Evolutionary conservation across 2,329 filamentous ascomycete species (phyloP).

Genomic region (Penicillium griseofulvum): DNA sequence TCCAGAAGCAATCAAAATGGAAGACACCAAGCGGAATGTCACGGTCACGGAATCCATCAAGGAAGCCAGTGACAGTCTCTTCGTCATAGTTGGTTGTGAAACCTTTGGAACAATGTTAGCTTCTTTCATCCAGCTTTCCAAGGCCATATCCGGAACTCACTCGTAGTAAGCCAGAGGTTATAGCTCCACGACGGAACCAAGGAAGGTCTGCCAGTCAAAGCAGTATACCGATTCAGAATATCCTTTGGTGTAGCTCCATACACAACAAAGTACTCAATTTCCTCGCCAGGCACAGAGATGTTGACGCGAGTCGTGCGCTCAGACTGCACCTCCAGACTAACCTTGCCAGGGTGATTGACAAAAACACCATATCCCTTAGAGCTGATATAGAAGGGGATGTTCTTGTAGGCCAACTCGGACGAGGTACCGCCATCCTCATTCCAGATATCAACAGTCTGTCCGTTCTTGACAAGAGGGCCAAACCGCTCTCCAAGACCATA

Average conservation of each 20-base stretch:
- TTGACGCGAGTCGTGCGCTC: conserved; percentile 71
- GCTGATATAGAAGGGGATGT: conserved; percentile 43
- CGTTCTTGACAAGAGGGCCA: conserved; percentile 72
- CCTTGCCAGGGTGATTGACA: conserved; percentile 66
- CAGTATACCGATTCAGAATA: conserved; percentile 64
- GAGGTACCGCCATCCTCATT: conserved; percentile 53
- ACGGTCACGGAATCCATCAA: conserved; percentile 65
- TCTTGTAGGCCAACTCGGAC: conserved; percentile 43
- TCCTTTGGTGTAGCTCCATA: conserved; percentile 71
- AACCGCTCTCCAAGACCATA: conserved; percentile 76
- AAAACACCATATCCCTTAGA: conserved; percentile 75
- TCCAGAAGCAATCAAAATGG: conserved; percentile 77
- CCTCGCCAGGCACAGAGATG: conserved; percentile 65
- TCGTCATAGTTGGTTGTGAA: conserved; percentile 74
- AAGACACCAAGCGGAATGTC: conserved; percentile 68
- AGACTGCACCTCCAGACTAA: conserved; percentile 71
- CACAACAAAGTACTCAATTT: conserved; percentile 71
- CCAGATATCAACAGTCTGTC: conserved; percentile 66
- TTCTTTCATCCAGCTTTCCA: neutral
- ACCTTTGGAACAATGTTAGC: conserved; percentile 34
- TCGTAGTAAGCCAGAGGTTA: conserved; percentile 71
- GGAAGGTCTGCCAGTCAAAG: conserved; percentile 64
- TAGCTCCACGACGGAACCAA: conserved; percentile 71
- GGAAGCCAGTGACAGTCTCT: conserved; percentile 62
- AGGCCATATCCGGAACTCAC: conserved; percentile 10